phyloP scores from a whole-genome alignment of 345 rosid species.

The Gossypium stocksii region DNA sequence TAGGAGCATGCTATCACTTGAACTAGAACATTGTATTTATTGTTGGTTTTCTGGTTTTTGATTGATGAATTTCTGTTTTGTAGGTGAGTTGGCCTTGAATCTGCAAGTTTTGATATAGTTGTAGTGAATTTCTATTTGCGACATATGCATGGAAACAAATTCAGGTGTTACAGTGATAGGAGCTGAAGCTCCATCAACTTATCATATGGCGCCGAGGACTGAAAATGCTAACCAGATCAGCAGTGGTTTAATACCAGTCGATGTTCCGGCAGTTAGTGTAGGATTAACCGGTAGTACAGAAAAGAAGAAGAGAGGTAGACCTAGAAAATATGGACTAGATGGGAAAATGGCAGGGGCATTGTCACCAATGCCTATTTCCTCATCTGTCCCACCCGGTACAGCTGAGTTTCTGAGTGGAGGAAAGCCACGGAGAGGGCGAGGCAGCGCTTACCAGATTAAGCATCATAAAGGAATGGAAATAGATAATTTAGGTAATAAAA shows the following conservation, averaged over 20 bases:
- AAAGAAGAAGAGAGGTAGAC: slow-evolving; percentile 86
- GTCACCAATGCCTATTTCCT: slow-evolving; percentile 55
- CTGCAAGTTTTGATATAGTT: slow-evolving; percentile 5
- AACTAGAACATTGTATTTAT: not conserved
- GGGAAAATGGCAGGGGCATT: slow-evolving; percentile 41
- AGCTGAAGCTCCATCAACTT: slow-evolving; percentile 74
- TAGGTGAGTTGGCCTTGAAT: slow-evolving; percentile 26
- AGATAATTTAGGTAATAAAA: slow-evolving; percentile 45
- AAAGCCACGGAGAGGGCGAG: slow-evolving; percentile 47
- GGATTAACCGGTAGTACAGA: slow-evolving; percentile 39
- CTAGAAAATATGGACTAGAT: slow-evolving; percentile 78
- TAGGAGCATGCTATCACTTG: not conserved
- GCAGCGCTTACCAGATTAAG: slow-evolving; percentile 42
- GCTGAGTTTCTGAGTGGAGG: slow-evolving; percentile 41
- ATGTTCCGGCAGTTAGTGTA: slow-evolving; percentile 30
- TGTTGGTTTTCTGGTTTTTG: not conserved
- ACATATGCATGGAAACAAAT: slow-evolving; percentile 48
- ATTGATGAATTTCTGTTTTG: slow-evolving; percentile 17
- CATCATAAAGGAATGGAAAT: slow-evolving; percentile 42
- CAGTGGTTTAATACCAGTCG: slow-evolving; percentile 34
- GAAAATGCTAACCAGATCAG: slow-evolving; percentile 44
- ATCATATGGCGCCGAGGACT: slow-evolving; percentile 58
- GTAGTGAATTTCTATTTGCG: not conserved
- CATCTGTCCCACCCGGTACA: slow-evolving; percentile 37
- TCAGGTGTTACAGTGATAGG: slow-evolving; percentile 70